A percentile compares a stretch with the other conserved stretches of the same genome.
These are phyloP conservation scores for Tuber calosporum DNA, from an alignment of 495 filamentous ascomycete genomes.

Conservation along the genomic window DNA sequence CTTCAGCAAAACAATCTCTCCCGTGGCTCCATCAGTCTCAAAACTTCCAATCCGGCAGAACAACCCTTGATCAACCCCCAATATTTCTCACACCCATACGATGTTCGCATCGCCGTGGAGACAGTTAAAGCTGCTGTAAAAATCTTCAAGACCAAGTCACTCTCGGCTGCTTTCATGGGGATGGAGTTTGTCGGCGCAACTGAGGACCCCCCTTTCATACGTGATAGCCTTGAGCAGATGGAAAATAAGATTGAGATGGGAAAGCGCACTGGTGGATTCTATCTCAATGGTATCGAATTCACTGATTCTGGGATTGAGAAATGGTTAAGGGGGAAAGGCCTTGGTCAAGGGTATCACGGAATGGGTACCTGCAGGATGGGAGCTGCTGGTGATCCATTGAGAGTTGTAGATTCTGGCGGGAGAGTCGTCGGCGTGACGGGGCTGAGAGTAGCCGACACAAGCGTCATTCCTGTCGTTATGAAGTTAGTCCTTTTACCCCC, in stretches of 20 bases:
- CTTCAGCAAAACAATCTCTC: conserved; percentile 36
- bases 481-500: conserved; percentile 18
- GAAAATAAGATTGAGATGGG: conserved; percentile 21
- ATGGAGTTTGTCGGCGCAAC: conserved; percentile 35
- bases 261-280: conserved; percentile 24
- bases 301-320: conserved; percentile 31
- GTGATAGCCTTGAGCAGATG: conserved; percentile 19
- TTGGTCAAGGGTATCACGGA: conserved; percentile 37
- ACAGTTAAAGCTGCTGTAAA: conserved; percentile 48
- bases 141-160: conserved; percentile 45
- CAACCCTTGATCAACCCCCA: conserved; percentile 54
- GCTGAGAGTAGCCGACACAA: conserved; percentile 60
- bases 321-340: conserved; percentile 33
- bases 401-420: conserved; percentile 53
- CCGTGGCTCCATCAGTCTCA: conserved; percentile 51
- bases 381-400: conserved; percentile 44
- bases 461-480: conserved; percentile 50
- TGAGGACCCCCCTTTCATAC: conserved; percentile 33
- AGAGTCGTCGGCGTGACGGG: conserved; percentile 51
- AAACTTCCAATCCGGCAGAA: conserved; percentile 51
- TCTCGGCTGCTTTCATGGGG: conserved; percentile 45
- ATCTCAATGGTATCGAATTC: conserved; percentile 32
- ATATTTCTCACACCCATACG: conserved; percentile 53
- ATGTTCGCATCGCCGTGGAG: conserved; percentile 52
- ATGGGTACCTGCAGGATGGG: conserved; percentile 61